These are phyloP conservation scores for Puccinia horiana DNA, from an alignment of 1,284 basidiomycete species.

Conservation along the genomic window DNA sequence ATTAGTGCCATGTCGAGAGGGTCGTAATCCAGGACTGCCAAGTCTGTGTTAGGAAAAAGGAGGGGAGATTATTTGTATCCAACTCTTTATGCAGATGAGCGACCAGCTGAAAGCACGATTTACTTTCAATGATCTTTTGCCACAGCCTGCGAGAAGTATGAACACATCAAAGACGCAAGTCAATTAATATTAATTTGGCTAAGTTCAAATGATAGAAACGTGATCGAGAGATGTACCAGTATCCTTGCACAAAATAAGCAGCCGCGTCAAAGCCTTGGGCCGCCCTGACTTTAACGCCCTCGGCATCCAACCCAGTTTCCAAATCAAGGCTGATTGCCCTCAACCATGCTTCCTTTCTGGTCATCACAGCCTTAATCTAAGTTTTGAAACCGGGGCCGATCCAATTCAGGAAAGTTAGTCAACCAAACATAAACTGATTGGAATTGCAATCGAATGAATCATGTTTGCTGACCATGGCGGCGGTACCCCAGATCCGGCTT, in stretches of 20 bases:
- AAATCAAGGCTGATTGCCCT: slow-evolving; percentile 85
- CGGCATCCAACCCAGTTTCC: slow-evolving; percentile 82
- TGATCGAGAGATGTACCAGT: slow-evolving; percentile 49
- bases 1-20: slow-evolving; percentile 65
- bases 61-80: background rate
- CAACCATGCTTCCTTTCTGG: slow-evolving; percentile 85
- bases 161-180: background rate
- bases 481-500: slow-evolving; percentile 80
- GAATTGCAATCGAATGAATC: background rate
- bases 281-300: slow-evolving; percentile 83
- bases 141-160: slow-evolving; percentile 53
- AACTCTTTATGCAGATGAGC: slow-evolving; percentile 52
- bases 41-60: slow-evolving; percentile 22
- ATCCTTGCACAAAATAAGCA: slow-evolving; percentile 80
- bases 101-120: slow-evolving; percentile 6
- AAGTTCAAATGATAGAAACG: background rate
- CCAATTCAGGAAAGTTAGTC: slow-evolving; percentile 50
- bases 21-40: slow-evolving; percentile 48
- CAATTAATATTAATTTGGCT: too few relatives aligned
- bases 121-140: slow-evolving; percentile 55
- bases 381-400: slow-evolving; percentile 65
- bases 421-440: background rate
- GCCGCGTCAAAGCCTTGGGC: slow-evolving; percentile 77
- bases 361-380: slow-evolving; percentile 75
- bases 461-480: slow-evolving; percentile 52